Evolutionary conservation across 164 flowering plant species (phyloP), one percentile per base, ranked within the genome.

Genomic region (Brasenia schreberi): DNA sequence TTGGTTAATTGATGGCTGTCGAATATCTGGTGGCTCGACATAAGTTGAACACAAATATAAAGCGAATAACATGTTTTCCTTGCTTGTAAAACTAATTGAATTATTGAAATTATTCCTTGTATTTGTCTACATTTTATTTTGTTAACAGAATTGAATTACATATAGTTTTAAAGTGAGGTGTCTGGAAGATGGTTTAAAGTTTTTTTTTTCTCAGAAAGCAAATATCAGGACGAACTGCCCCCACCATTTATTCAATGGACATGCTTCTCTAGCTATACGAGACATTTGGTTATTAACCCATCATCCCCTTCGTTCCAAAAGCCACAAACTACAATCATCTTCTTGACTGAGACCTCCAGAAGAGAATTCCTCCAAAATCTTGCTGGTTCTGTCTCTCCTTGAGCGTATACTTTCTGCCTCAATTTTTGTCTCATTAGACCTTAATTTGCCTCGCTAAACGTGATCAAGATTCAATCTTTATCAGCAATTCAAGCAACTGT

Each of bases 211-310:
- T 49, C 12, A 5, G 14, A 49, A 14, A 9, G 16, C 12, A 49
- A 67, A 66, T 75, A 71, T 75, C 67, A 75, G 52, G n/a, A 49
- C 18, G 19, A 68, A 71, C 65, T 65, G 71, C 71, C 73, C 39
- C 77, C 74, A 75, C 77, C 67, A 66, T 39, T 44, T 64, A 74
- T 70, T 77, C 78, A 76, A 72, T 70, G 75, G 71, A 76, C 80
- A 75, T 79, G 69, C 72, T 74, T 74, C 67, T 69, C 69, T 69
- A 62, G 64, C 67, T 69, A 67, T 80, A 83, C 70, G 66, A 77
- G 84, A 83, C 85, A 71, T 70, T 68, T 79, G 71, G 74, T 79
- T 71, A 71, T 73, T 76, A 52, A 73, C 71, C 67, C 80, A 64
- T 65, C 68, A 52, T 64, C 68, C 64, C 64, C 19, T 62, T 39